Evolutionary conservation across 83 land plant genomes (phyloP), one percentile per base, ranked within the genome.

Genomic region (Thuja plicata): DNA sequence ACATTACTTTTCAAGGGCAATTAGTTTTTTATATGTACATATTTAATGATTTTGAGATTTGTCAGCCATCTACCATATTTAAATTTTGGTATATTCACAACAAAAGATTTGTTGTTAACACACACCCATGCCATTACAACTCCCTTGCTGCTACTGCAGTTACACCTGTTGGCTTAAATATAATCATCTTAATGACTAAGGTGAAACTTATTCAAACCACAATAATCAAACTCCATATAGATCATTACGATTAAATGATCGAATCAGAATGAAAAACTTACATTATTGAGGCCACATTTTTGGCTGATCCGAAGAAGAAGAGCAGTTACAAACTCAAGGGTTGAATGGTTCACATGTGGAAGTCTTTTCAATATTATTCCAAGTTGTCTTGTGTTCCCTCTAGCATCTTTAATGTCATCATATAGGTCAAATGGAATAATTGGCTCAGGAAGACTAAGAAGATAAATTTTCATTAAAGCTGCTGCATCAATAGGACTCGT

Each of bases 391-490:
- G 92, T 91, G 87, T 92, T 94, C 38, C 93, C 91, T 43, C 97
- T 88, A 84, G 95, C 93, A 89, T 87, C 90, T 90, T 91, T 94
- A 27, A 95, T 93, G 35, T 93, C 95, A 84, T 93, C 90, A 87
- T 93, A 94, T n/a, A 92, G 87, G 79, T 91, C 91, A 92, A 90
- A 94, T n/a, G 95, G 94, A 11, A 90, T 89, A 34, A 96, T 90
- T 46, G 98, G 98, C 90, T 94, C 96, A 76, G 98, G 98, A 86
- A 96, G 94, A 90, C 95, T 94, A 12, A 93, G 91, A 41, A 95
- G 90, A 77, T 94, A 96, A 77, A 90, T 91, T 88, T 96, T 95
- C 9, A 93, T 83, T 7, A 96, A 89, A 85, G 96, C 92, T 50
- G 97, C 97, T 27, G 95, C 95, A 89, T 96, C 96, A 87, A 96